Evolutionary conservation across 768 basidiomycete species (phyloP), one percentile per base, ranked within the genome.

Genomic region (Lactifluus hygrophoroides): DNA sequence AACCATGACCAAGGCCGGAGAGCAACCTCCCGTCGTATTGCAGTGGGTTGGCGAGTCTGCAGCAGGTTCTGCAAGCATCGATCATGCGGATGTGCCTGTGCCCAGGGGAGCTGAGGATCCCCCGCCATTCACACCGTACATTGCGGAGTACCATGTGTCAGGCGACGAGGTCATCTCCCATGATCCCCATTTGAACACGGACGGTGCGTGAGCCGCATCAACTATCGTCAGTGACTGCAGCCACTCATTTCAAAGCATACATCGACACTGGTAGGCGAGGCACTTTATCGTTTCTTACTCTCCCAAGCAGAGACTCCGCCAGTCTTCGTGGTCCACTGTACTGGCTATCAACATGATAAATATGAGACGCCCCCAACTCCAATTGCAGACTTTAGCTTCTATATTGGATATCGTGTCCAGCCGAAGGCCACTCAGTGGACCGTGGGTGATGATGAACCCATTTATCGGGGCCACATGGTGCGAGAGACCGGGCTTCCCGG

Each of bases 331-430:
- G 35, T 51, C 7, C 50, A 51, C 25, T 51, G 50, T 23, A 19
- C n/a, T 8, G 5, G n/a, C 14, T 11, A 38, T 38, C 37, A 4
- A n/a, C n/a, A n/a, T n/a, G n/a, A n/a, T n/a, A n/a, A n/a, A n/a
- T n/a, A n/a, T n/a, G n/a, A n/a, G n/a, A n/a, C n/a, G n/a, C n/a
- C n/a, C n/a, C n/a, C n/a, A n/a, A n/a, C n/a, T 35, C 14, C 16
- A 16, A n/a, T 86, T 43, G 74, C 76, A 17, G 86, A 88, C 66
- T 88, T 88, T 62, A 78, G 84, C 66, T 89, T 88, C 68, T 74
- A 69, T 61, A 79, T 88, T 66, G 79, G 85, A 65, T 65, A 73
- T n/a, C 67, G 75, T 52, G 67, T 78, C 55, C 65, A 75, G 40
- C 67, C 71, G 30, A 60, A 60, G 5, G 73, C 16, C 38, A 68